Evolutionary conservation across 495 filamentous ascomycete species (phyloP).

Genomic region (Daldinia childiae): DNA sequence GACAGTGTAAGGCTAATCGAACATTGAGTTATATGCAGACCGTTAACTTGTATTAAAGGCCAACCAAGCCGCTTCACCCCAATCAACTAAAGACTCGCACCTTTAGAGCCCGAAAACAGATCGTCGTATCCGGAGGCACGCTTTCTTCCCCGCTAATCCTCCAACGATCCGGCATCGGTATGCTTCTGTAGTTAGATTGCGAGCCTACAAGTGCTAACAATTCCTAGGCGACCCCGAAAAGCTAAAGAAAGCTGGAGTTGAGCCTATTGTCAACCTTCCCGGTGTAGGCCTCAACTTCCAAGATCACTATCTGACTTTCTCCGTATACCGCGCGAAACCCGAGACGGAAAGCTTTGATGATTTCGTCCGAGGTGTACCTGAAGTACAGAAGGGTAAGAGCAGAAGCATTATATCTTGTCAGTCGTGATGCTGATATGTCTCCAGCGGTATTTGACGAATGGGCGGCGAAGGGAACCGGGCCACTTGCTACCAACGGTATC

Average conservation of each 20-base stretch:
- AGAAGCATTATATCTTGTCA: not conserved
- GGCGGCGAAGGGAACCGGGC: constrained; percentile 81
- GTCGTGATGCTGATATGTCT: constrained; percentile 12
- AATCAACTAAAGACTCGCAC: constrained; percentile 60
- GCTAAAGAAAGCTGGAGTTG: constrained; percentile 72
- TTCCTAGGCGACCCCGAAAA: constrained; percentile 70
- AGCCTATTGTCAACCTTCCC: constrained; percentile 79
- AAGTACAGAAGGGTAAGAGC: constrained; percentile 67
- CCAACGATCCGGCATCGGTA: constrained; percentile 74
- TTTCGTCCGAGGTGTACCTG: constrained; percentile 77
- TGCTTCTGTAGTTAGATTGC: not conserved
- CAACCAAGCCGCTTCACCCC: constrained; percentile 54
- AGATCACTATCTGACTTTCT: constrained; percentile 85
- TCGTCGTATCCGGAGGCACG: constrained; percentile 82
- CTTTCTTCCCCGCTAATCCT: constrained; percentile 81
- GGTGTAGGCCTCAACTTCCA: constrained; percentile 87
- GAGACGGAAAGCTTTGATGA: constrained; percentile 82
- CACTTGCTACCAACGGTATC: constrained; percentile 84
- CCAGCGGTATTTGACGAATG: constrained; percentile 73
- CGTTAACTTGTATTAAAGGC: constrained; percentile 38
- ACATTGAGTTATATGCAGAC: not conserved
- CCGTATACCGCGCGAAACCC: constrained; percentile 78
- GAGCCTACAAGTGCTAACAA: constrained; percentile 21
- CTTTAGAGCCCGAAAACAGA: constrained; percentile 78
- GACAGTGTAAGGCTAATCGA: constrained; percentile 49